Conservation (phyloP, 768 basidiomycete genomes). For the Tremella fuciformis region DNA sequence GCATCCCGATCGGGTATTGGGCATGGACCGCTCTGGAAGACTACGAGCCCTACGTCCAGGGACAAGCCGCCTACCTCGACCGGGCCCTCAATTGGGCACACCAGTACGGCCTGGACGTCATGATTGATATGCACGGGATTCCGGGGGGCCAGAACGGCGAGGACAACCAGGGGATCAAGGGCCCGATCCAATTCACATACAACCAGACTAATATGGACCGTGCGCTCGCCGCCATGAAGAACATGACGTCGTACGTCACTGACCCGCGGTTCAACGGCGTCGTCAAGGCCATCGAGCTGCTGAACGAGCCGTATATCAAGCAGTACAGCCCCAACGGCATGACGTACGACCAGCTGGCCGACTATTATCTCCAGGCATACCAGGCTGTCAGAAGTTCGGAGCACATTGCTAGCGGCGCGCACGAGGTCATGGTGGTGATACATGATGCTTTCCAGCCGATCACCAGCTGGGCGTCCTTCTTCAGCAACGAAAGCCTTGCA, state of each 20-base stretch:
- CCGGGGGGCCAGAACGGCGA: constrained; percentile 37
- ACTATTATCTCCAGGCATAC: constrained; percentile 40
- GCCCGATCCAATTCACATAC: constrained; percentile 23
- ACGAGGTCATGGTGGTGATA: constrained; percentile 40
- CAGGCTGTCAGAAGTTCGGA: constrained; percentile 30
- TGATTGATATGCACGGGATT: constrained; percentile 42
- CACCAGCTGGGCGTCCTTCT: constrained; percentile 41
- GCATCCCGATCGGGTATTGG: constrained; percentile 47
- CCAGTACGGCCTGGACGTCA: constrained; percentile 41
- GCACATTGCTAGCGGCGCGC: constrained; percentile 21
- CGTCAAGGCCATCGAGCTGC: constrained; percentile 41
- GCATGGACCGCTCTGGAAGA: constrained; percentile 29
- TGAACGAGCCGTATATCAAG: constrained; percentile 40
- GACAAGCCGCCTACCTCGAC: constrained; percentile 38
- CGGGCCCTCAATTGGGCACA: constrained; percentile 38
- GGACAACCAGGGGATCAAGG: constrained; percentile 38
- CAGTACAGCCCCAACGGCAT: constrained; percentile 37
- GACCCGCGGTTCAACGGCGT: constrained; percentile 36
- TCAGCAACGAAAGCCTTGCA: constrained; percentile 19
- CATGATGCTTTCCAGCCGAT: constrained; percentile 46
- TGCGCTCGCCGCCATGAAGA: constrained; percentile 34
- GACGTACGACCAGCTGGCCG: constrained; percentile 27
- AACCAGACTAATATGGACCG: constrained; percentile 37
- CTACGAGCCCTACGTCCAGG: constrained; percentile 32
- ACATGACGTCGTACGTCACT: constrained; percentile 39